These are phyloP conservation scores for Xylariaceae sp. DNA, from an alignment of 2,329 filamentous ascomycete species.

Conservation along the genomic window DNA sequence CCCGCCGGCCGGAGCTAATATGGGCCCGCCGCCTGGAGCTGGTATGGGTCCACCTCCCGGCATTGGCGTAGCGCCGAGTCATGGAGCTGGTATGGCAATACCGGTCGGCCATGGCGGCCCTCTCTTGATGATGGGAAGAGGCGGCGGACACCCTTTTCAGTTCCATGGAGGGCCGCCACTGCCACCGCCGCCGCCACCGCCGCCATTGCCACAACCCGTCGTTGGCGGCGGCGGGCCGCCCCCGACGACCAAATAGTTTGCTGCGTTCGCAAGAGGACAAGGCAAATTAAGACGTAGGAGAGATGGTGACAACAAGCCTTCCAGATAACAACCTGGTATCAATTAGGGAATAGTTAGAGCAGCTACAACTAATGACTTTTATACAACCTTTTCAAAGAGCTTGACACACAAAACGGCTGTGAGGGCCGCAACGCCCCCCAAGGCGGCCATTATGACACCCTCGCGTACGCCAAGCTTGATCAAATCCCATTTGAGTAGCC, in stretches of 20 bases:
- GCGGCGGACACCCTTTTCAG: slow-evolving; percentile 3
- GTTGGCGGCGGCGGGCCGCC: slow-evolving; percentile 21
- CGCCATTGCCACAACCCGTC: neutral
- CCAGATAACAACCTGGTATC: neutral
- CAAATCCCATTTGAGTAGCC: slow-evolving; percentile 30
- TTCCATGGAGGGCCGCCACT: slow-evolving; percentile 17
- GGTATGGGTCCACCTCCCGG: slow-evolving; percentile 18
- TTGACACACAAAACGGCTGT: slow-evolving; percentile 53
- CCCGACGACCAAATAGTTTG: slow-evolving; percentile 13
- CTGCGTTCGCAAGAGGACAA: too few species aligned
- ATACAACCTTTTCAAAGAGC: slow-evolving; percentile 38
- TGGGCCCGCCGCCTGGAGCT: slow-evolving; percentile 18
- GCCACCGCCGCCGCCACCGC: neutral
- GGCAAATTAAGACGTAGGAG: neutral
- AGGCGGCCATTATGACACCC: slow-evolving; percentile 52
- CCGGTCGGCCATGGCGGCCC: slow-evolving; percentile 22
- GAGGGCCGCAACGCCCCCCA: slow-evolving; percentile 54
- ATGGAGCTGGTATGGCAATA: slow-evolving; percentile 5
- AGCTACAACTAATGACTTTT: neutral
- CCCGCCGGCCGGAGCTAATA: neutral
- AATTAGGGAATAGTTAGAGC: neutral
- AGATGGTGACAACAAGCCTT: neutral
- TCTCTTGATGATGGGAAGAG: slow-evolving; percentile 18
- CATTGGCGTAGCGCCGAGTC: slow-evolving; percentile 2
- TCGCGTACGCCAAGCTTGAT: slow-evolving; percentile 39